A percentile compares a stretch with the other conserved stretches of the same genome.
Conservation (phyloP, 2,329 filamentous ascomycete species). For the Neoascochyta sp. region DNA sequence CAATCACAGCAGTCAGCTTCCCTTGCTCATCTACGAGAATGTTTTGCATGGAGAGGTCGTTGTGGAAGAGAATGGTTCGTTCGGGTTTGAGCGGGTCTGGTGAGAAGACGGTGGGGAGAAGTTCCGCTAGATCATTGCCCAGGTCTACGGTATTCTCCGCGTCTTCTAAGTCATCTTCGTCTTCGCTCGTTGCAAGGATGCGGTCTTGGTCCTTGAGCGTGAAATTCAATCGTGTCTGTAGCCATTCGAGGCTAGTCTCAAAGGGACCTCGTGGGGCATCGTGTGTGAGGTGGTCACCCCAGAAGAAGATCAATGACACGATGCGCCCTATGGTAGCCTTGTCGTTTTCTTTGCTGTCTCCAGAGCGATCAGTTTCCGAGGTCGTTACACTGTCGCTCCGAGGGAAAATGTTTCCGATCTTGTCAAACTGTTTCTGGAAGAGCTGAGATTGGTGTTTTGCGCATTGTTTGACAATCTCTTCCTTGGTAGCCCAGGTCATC, state of each 20-base stretch:
- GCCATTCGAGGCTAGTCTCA: slow-evolving; percentile 2
- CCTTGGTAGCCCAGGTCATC: slow-evolving; percentile 5
- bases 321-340: slow-evolving; percentile 1
- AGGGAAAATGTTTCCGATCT: slow-evolving; percentile 2
- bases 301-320: slow-evolving; percentile 1
- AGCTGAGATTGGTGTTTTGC: slow-evolving; percentile 1
- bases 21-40: slow-evolving; percentile 10
- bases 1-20: slow-evolving; percentile 7
- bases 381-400: too few relatives aligned
- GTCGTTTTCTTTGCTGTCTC: background rate
- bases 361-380: too few relatives aligned
- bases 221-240: slow-evolving; percentile 1
- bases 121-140: slow-evolving; percentile 1
- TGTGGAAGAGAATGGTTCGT: slow-evolving; percentile 4
- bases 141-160: slow-evolving; percentile 3
- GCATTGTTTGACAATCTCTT: slow-evolving; percentile 1
- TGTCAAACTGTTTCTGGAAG: background rate
- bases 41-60: slow-evolving; percentile 9
- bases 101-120: slow-evolving; percentile 6
- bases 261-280: slow-evolving; percentile 2
- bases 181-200: slow-evolving; percentile 1
- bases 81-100: background rate
- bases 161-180: slow-evolving; percentile 11
- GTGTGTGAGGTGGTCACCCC: slow-evolving; percentile 1
- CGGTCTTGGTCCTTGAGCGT: slow-evolving; percentile 2